Base-by-base conservation (phyloP, 768 basidiomycete genomes). In the Russula foetens region DNA sequence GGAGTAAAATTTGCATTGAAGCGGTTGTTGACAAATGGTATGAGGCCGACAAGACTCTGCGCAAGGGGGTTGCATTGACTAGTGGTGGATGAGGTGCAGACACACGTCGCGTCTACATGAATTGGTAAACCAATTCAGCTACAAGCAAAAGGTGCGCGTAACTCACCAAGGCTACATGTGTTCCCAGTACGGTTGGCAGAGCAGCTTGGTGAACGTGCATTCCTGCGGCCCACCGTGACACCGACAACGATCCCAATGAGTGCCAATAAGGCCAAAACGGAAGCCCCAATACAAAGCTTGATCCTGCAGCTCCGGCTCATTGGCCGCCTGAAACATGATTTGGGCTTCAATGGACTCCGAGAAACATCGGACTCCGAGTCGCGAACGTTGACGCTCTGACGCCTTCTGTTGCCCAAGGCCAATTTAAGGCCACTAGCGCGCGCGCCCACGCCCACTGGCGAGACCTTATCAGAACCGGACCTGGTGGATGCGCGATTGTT, bases 101-200 rank as follows among this genome's bases (percentile, higher is more conserved):
- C 75, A 67, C 85, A 88, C 0, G 83, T 82, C 1, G 83, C 76
- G 73, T 85, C 84, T 86, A 62, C 45, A 41, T n/a, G 26, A 9
- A n/a, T 58, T 26, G 46, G 31, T 64, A 12, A 66, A 64, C 26
- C 33, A 19, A 39, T 52, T 38, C 28, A 21, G 17, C 23, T 39
- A 41, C 35, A 3, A 44, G 17, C n/a, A 50, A 31, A 45, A 7
- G 23, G 50, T 39, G 5, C 7, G 24, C 46, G 19, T 45, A 4
- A 74, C 81, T 67, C 64, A 85, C 85, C 76, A 24, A 88, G 73
- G 67, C 77, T 77, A 68, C 86, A 88, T 14, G 72, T 66, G 19
- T 73, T 72, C 23, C 85, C 85, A 4, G 77, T 76, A 9, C 78
- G 59, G 59, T 77, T 75, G 19, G 70, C 75, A 8, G 75, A 47